Conservation (phyloP, 179 eudicot species). For the Silene coronaria region DNA sequence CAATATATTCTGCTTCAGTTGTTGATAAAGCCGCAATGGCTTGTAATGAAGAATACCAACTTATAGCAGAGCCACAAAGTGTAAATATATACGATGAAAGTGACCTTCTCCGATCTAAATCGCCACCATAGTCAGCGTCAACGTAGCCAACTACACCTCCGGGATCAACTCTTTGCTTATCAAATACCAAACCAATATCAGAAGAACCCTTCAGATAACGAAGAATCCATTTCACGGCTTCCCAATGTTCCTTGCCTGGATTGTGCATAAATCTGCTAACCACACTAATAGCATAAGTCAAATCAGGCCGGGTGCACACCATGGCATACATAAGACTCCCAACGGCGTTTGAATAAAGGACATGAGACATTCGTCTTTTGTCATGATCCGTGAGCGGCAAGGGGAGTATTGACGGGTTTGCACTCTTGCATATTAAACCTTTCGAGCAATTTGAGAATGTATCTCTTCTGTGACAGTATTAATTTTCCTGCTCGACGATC, state of each 20-base stretch:
- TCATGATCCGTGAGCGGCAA: not conserved
- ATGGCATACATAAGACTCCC: too few species aligned
- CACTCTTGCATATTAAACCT: not conserved
- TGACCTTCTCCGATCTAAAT: not conserved
- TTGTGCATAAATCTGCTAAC: not conserved
- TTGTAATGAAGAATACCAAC: conserved; percentile 8
- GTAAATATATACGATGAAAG: conserved; percentile 5
- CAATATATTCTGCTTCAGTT: too few species aligned
- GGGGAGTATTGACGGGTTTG: not conserved
- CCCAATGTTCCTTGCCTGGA: conserved; percentile 10
- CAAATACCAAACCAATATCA: conserved; percentile 13
- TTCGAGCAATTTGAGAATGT: not conserved
- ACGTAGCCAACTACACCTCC: not conserved
- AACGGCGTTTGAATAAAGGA: not conserved
- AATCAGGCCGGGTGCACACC: too few species aligned
- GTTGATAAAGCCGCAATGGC: not conserved
- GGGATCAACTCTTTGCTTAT: not conserved
- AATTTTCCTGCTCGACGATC: not conserved
- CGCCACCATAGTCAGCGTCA: not conserved
- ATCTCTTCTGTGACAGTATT: not conserved
- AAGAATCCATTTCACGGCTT: conserved; percentile 9
- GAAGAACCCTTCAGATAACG: conserved; percentile 7
- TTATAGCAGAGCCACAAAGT: conserved; percentile 5
- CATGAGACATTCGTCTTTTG: not conserved
- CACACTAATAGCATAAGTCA: not conserved